These are phyloP conservation scores for Crepidotus variabilis DNA, from an alignment of 768 basidiomycete species.

Conservation along the genomic window DNA sequence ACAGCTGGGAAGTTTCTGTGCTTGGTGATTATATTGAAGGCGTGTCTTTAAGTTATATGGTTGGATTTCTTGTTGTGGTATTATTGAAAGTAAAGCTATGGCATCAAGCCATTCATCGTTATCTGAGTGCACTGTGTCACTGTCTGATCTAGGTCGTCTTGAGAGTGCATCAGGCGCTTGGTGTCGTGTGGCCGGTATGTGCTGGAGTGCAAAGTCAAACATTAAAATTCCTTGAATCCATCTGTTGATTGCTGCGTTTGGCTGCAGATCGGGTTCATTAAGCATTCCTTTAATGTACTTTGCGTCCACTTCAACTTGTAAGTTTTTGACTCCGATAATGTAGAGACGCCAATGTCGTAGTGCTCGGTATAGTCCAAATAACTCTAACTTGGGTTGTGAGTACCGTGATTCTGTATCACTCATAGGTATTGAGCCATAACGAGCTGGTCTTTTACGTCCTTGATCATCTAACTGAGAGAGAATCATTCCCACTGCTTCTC, in stretches of 20 bases:
- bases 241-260: slow-evolving; percentile 24
- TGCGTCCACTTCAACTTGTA: slow-evolving; percentile 26
- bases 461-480: slow-evolving; percentile 11
- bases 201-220: slow-evolving; percentile 22
- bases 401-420: slow-evolving; percentile 14
- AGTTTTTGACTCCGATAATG: slow-evolving; percentile 21
- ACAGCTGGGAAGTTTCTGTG: too few species aligned
- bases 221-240: slow-evolving; percentile 25
- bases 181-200: slow-evolving; percentile 16
- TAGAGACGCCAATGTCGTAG: slow-evolving; percentile 17
- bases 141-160: neutral
- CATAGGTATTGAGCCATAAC: slow-evolving; percentile 14
- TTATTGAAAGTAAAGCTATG: neutral
- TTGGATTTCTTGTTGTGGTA: neutral
- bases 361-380: slow-evolving; percentile 24
- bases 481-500: slow-evolving; percentile 13
- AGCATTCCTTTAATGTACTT: slow-evolving; percentile 31
- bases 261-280: slow-evolving; percentile 27
- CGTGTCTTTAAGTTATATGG: too few species aligned
- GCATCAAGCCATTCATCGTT: neutral
- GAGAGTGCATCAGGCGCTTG: slow-evolving; percentile 18
- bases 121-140: slow-evolving; percentile 10
- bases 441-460: slow-evolving; percentile 4
- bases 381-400: slow-evolving; percentile 30
- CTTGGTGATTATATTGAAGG: too few species aligned